phyloP scores from a whole-genome alignment of 176 grass and related monocot species.

The Phoenix dactylifera region DNA sequence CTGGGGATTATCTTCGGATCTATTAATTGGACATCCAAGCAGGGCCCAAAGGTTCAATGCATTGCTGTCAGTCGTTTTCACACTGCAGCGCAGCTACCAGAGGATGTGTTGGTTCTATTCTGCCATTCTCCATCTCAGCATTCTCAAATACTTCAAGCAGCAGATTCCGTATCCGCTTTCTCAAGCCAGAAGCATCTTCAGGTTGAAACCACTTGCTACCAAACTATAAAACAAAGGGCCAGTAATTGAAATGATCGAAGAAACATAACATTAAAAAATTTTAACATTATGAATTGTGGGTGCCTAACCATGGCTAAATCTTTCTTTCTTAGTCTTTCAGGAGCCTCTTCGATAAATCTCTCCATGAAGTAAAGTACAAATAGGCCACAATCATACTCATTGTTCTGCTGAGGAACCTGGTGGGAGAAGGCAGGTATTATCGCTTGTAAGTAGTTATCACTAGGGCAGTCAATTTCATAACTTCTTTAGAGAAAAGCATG shows the following conservation, averaged over 20 bases:
- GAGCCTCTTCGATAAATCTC: slow-evolving; percentile 60
- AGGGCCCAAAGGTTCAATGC: no score
- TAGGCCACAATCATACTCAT: slow-evolving; percentile 84
- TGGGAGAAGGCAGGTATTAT: slow-evolving; percentile 3
- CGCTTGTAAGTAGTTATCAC: no score
- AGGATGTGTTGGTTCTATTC: slow-evolving; percentile 1
- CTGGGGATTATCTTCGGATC: no score
- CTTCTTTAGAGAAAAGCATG: no score
- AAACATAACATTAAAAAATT: no score
- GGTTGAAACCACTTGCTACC: slow-evolving; percentile 56
- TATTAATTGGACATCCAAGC: no score
- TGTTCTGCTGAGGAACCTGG: slow-evolving; percentile 92
- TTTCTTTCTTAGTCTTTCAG: slow-evolving; percentile 68
- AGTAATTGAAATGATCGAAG: no score
- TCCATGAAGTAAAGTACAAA: slow-evolving; percentile 93
- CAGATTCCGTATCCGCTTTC: slow-evolving; percentile 27
- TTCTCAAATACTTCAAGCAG: slow-evolving; percentile 41
- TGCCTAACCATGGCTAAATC: slow-evolving; percentile 41
- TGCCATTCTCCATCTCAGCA: slow-evolving; percentile 21
- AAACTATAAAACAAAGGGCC: slow-evolving; percentile 36
- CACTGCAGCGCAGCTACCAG: neutral
- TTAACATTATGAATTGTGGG: no score
- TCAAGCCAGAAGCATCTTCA: slow-evolving; percentile 62
- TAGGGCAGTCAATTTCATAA: no score
- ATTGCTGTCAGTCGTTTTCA: neutral